Base-by-base conservation (phyloP, 2,329 filamentous ascomycete genomes). In the Malbranchea zuffiana region DNA sequence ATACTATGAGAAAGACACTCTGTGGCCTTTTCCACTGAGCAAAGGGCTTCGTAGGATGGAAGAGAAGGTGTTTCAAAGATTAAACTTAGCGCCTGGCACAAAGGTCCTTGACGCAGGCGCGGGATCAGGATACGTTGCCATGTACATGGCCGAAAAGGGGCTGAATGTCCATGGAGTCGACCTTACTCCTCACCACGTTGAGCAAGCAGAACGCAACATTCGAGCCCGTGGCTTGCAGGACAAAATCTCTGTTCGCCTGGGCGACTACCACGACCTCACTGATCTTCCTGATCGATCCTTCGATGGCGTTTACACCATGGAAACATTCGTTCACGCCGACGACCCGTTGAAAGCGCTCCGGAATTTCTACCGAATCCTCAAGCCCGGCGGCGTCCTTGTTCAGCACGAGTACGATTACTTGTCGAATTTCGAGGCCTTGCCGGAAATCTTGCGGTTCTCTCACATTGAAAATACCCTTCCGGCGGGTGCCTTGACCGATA, bases 261-360 rank as follows among this genome's bases (percentile, higher is more conserved):
- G 61, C 50, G 67, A 74, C 44, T 74, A 73, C 45, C 69, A 74
- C 43, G 54, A 71, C 42, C 56, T 74, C 1, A 59, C 66, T 2
- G 41, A 44, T 4, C 52, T 72, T 15, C 37, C 45, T 0, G 44
- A 54, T 17, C 50, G 45, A 3, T 63, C 57, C 0, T 61, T 68
- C 27, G 68, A 74, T 37, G 70, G 69, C 3, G 53, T 68, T 18
- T 74, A 73, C 48, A 73, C 69, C 0, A 69, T 73, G 63, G 68
- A 74, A 50, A 71, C 69, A 0, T 62, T 74, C 31, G 69, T 72
- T 0, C 69, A 74, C 45, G 67, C 69, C 1, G 67, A 63, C 1
- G 60, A 72, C 25, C 62, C 66, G 0, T 44, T 57, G 26, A 51
- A 49, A 5, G 69, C 65, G 1, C 52, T 71, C 1, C 44, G 43